Base-by-base conservation (phyloP, 2,329 filamentous ascomycete species). In the Spiromastix sp. region DNA sequence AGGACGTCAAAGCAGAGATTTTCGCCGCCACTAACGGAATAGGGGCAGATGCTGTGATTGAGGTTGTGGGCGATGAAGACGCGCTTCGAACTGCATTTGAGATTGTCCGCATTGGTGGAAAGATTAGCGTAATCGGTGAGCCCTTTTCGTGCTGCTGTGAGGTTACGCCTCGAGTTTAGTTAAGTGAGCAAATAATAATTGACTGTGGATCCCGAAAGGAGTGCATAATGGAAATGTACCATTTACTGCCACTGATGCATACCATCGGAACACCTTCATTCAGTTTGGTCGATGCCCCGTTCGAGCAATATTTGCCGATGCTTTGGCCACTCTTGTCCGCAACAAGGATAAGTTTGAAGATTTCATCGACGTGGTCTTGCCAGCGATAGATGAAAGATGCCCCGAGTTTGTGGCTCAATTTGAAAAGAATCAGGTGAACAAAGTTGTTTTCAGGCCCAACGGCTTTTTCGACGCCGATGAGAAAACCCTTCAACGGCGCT, bases 11-110 rank as follows among this genome's bases (percentile, higher is more conserved):
- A 51, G 80, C 83, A 47, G n/a, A n/a, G n/a, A n/a, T n/a, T n/a
- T n/a, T n/a, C n/a, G n/a, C n/a, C n/a, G 72, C 79, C 31, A 91
- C 85, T 0, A 70, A 81, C 11, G 85, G 85, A 5, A 70, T 86
- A 25, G 86, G 87, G 5, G 86, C 86, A 10, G 87, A 95, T 60
- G 77, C 84, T 12, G 77, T 91, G 2, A 77, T 94, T 46, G 82
- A 87, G 56, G 79, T 84, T 5, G 82, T 86, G 17, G 81, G 81
- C 0, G 60, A 79, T 41, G 77, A 74, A 36, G 71, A 77, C 24
- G 82, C 81, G 2, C 57, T 86, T 51, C 72, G 69, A 48, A 82
- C 77, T 21, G 80, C 74, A 0, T 85, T 77, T 55, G 79, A 85
- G 20, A 56, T 85, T n/a, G 55, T 86, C 38, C 69, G 82, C 34